Evolutionary conservation across 345 rosid genomes (phyloP).

Genomic region (Heritiera littoralis): DNA sequence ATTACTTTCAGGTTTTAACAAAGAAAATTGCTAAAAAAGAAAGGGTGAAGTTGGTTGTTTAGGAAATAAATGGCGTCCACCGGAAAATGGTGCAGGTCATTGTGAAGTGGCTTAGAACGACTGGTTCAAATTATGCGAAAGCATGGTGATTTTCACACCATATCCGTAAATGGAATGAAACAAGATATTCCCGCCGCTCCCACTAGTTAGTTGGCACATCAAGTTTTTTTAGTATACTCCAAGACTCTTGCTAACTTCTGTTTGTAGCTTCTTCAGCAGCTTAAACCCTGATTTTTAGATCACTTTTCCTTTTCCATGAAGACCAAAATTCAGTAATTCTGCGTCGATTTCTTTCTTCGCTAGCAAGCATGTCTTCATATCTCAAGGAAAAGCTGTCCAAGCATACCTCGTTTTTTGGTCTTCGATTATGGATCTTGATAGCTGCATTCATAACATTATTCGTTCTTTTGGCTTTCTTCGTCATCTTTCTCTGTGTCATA

Average conservation of each 20-base stretch:
- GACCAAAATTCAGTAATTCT: not conserved
- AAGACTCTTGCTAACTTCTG: not conserved
- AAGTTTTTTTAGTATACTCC: not conserved
- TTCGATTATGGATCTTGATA: slow-evolving; percentile 54
- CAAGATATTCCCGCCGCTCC: not conserved
- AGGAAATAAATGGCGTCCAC: not conserved
- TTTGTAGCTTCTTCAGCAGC: not conserved
- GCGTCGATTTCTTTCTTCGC: not conserved
- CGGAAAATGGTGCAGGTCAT: not conserved
- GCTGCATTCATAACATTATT: slow-evolving; percentile 29
- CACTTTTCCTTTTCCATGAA: slow-evolving; percentile 25
- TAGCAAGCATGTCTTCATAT: slow-evolving; percentile 11
- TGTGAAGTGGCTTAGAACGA: not conserved
- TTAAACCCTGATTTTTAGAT: slow-evolving; percentile 21
- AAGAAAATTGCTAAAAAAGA: not conserved
- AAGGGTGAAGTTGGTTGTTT: not conserved
- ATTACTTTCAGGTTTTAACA: not conserved
- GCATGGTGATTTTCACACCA: not conserved
- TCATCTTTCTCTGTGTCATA: not conserved
- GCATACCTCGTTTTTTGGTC: slow-evolving; percentile 46
- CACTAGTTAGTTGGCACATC: not conserved
- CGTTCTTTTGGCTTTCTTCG: slow-evolving; percentile 10
- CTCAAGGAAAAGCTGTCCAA: not conserved
- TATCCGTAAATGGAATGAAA: not conserved
- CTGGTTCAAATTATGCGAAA: not conserved